A percentile compares a stretch with the other conserved stretches of the same genome.
Evolutionary conservation across 306 rosid genomes (phyloP).

Genomic region (Quercus alba): DNA sequence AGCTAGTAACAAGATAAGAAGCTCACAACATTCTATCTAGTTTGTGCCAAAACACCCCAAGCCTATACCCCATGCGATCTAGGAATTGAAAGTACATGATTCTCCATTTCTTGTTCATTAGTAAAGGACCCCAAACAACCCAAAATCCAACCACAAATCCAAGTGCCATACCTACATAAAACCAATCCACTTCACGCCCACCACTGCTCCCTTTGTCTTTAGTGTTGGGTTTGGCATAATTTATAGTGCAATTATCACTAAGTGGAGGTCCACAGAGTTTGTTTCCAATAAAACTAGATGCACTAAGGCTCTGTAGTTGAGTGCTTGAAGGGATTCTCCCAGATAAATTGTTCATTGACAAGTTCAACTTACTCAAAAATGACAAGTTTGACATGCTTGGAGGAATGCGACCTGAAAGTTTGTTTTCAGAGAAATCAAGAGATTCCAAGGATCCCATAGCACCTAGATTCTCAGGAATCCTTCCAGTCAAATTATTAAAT

Average conservation of each 20-base stretch:
- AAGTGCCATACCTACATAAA: too few relatives aligned
- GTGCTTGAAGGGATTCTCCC: conserved; percentile 4
- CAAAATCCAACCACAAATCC: too few relatives aligned
- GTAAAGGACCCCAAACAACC: too few relatives aligned
- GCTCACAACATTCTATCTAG: too few relatives aligned
- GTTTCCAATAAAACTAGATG: not conserved
- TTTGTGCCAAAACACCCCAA: too few relatives aligned
- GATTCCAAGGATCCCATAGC: not conserved
- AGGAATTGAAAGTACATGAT: too few relatives aligned
- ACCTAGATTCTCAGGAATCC: not conserved
- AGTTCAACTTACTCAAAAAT: not conserved
- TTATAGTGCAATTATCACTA: not conserved
- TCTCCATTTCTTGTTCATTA: too few relatives aligned
- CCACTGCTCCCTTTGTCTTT: too few relatives aligned
- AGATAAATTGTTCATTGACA: not conserved
- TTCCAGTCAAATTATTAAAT: not conserved
- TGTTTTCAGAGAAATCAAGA: not conserved
- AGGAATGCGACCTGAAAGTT: not conserved
- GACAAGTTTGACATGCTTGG: not conserved
- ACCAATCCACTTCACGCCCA: too few relatives aligned
- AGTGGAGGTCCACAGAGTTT: conserved; percentile 2
- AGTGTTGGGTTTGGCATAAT: too few relatives aligned
- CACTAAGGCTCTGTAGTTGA: not conserved
- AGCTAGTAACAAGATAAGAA: too few relatives aligned
- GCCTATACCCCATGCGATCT: too few relatives aligned